Evolutionary conservation across 176 grass and related monocot species (phyloP).

Genomic region (Tillandsia leiboldiana): DNA sequence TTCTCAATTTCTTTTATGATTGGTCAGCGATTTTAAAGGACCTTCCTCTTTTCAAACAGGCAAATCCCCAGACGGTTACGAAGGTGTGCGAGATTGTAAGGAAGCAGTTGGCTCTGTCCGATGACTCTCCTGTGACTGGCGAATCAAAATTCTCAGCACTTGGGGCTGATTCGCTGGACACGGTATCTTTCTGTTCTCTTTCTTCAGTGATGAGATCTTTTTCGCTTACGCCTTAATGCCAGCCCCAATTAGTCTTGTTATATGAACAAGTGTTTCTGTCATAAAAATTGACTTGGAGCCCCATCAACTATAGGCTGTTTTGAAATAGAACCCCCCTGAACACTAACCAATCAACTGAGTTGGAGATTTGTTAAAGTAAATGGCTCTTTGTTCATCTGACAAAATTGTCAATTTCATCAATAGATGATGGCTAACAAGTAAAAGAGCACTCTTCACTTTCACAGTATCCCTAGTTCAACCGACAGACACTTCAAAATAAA

Average conservation of each 20-base stretch:
- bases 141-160: constrained; percentile 43
- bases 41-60: constrained; percentile 20
- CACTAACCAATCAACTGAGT: too few relatives aligned
- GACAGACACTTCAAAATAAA: neutral
- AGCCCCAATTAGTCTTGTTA: too few relatives aligned
- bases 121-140: constrained; percentile 24
- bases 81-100: constrained; percentile 61
- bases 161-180: constrained; percentile 57
- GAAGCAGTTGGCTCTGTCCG: constrained; percentile 58
- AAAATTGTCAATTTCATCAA: neutral
- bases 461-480: neutral
- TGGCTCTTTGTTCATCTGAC: too few relatives aligned
- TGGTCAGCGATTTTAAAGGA: neutral
- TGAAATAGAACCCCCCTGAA: too few relatives aligned
- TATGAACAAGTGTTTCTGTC: too few relatives aligned
- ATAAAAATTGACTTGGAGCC: too few relatives aligned
- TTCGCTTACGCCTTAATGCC: too few relatives aligned
- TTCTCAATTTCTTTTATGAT: neutral
- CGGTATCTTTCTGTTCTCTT: constrained; percentile 20
- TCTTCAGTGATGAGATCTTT: neutral
- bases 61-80: constrained; percentile 38
- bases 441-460: neutral
- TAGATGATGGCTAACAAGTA: neutral
- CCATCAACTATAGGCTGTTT: too few relatives aligned
- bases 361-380: too few relatives aligned